Base-by-base conservation (phyloP, 2,329 filamentous ascomycete genomes). In the Fusarium nygamai region DNA sequence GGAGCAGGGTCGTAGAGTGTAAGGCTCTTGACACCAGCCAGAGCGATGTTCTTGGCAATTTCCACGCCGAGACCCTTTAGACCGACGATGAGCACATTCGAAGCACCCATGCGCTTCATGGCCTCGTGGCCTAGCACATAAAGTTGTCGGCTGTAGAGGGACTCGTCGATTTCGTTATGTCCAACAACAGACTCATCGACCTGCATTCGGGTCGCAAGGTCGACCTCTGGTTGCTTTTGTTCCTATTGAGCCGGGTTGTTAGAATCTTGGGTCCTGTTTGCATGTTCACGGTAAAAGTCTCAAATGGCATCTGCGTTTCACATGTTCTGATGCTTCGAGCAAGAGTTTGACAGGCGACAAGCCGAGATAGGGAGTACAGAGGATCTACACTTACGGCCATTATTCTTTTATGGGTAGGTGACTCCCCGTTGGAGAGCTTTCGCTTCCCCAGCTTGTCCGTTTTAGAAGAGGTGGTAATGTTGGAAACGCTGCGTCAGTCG, bases 71-170 rank as follows among this genome's bases (percentile, higher is more conserved):
- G 90, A 59, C 96, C 96, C 83, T 96, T 96, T 76, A 98, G 87
- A 74, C 96, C 96, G 72, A 96, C 93, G 64, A 99, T 89, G 61
- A 99, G 93, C 69, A 99, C 90, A 81, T 98, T 97, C 63, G 96
- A 98, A 71, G 95, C 94, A 80, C 95, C 91, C 96, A 99, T 99
- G 80, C 96, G 95, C 89, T 97, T 98, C 96, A 99, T 99, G 76
- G 96, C 96, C 84, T 92, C 91, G 79, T 92, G 91, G 73, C 91
- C 91, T 59, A 92, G 83, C 69, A 92, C 91, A 80, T 93, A 93
- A 78, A 93, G 91, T 84, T 93, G 91, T 81, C 91, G 88, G 81
- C 91, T 93, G 86, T 93, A 93, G 78, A 93, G 90, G 64, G 91
- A 91, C 82, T 93, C 91, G 78, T 93, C 91, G 85, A 93, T 93